Percentiles rank a stretch among this genome's conserved stretches.
Conservation (phyloP, 768 basidiomycete species). For the Cantharellus cinnabarinus region DNA sequence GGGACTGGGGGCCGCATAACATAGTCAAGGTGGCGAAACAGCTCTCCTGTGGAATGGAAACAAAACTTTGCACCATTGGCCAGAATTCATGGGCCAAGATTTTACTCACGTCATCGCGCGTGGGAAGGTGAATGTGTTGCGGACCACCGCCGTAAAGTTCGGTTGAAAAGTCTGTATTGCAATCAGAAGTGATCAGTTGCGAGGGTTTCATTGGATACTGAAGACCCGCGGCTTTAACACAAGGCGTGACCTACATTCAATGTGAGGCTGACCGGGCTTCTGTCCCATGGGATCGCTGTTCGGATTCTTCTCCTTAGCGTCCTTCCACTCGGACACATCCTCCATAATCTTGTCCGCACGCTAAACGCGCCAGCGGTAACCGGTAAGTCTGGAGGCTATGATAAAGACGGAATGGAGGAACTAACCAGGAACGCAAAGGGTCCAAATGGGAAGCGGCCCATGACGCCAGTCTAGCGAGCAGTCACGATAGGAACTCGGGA, state of each 20-base stretch:
- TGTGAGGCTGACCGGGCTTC: background rate
- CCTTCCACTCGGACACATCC: background rate
- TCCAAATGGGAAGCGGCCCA: background rate
- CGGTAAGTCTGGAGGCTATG: no score
- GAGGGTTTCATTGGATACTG: background rate
- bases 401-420: background rate
- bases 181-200: background rate
- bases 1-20: conserved; percentile 2
- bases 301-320: background rate
- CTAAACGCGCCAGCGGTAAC: background rate
- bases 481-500: background rate
- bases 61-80: background rate
- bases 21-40: background rate
- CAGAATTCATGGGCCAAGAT: background rate
- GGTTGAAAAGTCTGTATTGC: background rate
- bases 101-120: background rate
- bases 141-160: background rate
- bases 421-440: background rate
- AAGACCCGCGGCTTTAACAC: background rate
- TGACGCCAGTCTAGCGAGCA: background rate
- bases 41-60: background rate
- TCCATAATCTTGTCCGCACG: background rate
- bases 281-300: background rate
- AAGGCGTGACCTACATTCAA: background rate
- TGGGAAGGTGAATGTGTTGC: background rate